phyloP scores from a whole-genome alignment of 495 filamentous ascomycete genomes.

The Coniosporium apollinis region DNA sequence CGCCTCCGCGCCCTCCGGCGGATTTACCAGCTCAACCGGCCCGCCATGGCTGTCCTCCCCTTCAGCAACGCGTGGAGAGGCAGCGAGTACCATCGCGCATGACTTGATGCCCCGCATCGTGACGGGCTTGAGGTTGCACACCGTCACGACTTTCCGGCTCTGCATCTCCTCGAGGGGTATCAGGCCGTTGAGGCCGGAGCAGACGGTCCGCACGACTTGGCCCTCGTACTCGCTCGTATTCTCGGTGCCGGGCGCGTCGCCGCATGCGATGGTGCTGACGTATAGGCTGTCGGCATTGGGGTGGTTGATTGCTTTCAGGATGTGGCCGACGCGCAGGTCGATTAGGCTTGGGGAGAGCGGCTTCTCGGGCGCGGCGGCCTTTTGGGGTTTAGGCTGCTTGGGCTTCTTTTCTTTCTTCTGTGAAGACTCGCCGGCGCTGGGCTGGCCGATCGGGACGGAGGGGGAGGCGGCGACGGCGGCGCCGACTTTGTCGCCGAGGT shows the following conservation, averaged over 20 bases:
- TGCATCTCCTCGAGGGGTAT: constrained; percentile 93
- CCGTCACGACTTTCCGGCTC: constrained; percentile 77
- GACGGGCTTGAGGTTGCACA: constrained; percentile 95
- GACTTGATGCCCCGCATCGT: constrained; percentile 98
- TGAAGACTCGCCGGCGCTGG: constrained; percentile 16
- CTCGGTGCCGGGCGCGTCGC: constrained; percentile 69
- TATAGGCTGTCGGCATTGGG: constrained; percentile 92
- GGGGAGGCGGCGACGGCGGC: constrained; percentile 15
- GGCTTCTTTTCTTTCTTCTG: constrained; percentile 75
- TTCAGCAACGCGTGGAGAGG: constrained; percentile 60
- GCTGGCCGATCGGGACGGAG: constrained; percentile 9
- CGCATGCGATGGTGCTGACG: constrained; percentile 92
- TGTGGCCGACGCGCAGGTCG: constrained; percentile 91
- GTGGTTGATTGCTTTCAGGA: constrained; percentile 84
- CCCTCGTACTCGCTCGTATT: constrained; percentile 80
- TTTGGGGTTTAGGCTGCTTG: constrained; percentile 53
- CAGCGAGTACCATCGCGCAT: constrained; percentile 87
- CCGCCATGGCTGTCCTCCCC: constrained; percentile 75
- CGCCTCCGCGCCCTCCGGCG: constrained; percentile 59
- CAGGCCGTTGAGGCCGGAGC: constrained; percentile 87
- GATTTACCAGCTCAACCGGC: constrained; percentile 80
- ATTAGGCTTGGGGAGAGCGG: constrained; percentile 71
- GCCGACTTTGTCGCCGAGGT: constrained; percentile 15
- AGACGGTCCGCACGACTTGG: constrained; percentile 80
- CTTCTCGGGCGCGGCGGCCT: constrained; percentile 38